Base-by-base conservation (phyloP, 2,329 filamentous ascomycete genomes). In the Ascochyta pisi region DNA sequence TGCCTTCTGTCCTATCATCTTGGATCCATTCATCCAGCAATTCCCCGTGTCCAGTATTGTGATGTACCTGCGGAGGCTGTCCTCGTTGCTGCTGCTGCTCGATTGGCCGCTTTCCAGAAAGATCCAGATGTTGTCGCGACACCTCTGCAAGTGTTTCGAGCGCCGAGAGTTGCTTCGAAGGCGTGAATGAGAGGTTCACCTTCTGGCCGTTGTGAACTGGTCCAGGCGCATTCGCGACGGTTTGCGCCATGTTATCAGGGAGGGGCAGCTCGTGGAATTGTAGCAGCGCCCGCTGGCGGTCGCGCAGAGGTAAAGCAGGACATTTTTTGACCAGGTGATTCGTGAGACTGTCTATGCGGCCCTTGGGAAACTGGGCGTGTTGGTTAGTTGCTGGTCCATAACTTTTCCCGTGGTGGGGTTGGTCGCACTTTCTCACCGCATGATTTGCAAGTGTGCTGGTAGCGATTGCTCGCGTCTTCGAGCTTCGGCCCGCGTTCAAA, bases 141-240 rank as follows among this genome's bases (percentile, higher is more conserved):
- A 93, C 92, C 76, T 96, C 92, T 29, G 92, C 92, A 22, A 96
- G 82, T 5, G 92, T 92, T 72, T 96, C 91, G 34, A 96, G 81
- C 1, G 91, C 90, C 58, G 91, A 92, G 82, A 92, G 91, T 63
- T 86, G 84, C 61, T 81, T 80, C n/a, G 70, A 69, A 29, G 76
- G 77, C 34, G 71, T 66, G 60, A 81, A 80, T 2, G 81, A 76
- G 23, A 82, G 69, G 54, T 67, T 75, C 66, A 74, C 69, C 42
- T 70, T 66, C 53, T 70, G 72, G 40, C 68, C 65, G 44, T 60
- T 63, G 48, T 66, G 66, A 51, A 69, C 50, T 34, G 67, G 67
- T 33, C 42, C 53, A 22, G 54, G 54, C 35, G 51, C 57, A 24
- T 58, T 61, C 23, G 54, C 43, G n/a, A 45, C 50, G 27, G 61